Conservation (phyloP, 2,329 filamentous ascomycete genomes). For the Incumbomyces delicatus region DNA sequence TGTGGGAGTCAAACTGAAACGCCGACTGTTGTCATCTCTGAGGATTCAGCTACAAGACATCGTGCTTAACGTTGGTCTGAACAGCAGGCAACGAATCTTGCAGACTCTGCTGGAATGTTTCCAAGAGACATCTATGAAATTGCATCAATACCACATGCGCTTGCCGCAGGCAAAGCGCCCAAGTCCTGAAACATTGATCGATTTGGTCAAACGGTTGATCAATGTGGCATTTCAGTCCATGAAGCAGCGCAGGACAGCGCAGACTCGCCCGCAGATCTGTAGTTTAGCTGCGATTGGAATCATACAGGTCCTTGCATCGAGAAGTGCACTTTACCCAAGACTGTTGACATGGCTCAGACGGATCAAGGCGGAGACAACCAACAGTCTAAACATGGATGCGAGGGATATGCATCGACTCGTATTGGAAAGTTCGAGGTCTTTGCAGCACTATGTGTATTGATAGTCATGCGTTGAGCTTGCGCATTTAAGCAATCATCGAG, state of each 20-base stretch:
- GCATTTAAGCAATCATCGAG: too few relatives aligned
- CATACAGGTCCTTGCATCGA: constrained; percentile 52
- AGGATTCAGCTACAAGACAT: constrained; percentile 77
- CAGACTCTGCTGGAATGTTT: constrained; percentile 69
- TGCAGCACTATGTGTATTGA: constrained; percentile 20
- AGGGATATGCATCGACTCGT: constrained; percentile 9
- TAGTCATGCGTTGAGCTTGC: background rate
- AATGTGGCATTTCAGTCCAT: constrained; percentile 50
- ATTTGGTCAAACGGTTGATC: constrained; percentile 56
- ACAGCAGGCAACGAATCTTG: constrained; percentile 58
- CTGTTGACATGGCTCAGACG: constrained; percentile 60
- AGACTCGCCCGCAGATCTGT: constrained; percentile 51
- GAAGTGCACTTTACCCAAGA: constrained; percentile 58
- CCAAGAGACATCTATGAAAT: constrained; percentile 66
- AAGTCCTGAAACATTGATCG: constrained; percentile 48
- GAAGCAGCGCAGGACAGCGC: constrained; percentile 39
- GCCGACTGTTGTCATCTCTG: constrained; percentile 66
- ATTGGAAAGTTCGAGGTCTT: constrained; percentile 8
- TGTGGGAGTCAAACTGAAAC: constrained; percentile 68
- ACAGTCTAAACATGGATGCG: constrained; percentile 12
- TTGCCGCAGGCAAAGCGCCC: constrained; percentile 51
- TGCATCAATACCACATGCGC: constrained; percentile 50
- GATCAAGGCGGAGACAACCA: constrained; percentile 24
- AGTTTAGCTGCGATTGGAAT: constrained; percentile 66
- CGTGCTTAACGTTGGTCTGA: constrained; percentile 73